phyloP scores from a whole-genome alignment of 2,329 filamentous ascomycete species.

The Colletotrichum sp. region DNA sequence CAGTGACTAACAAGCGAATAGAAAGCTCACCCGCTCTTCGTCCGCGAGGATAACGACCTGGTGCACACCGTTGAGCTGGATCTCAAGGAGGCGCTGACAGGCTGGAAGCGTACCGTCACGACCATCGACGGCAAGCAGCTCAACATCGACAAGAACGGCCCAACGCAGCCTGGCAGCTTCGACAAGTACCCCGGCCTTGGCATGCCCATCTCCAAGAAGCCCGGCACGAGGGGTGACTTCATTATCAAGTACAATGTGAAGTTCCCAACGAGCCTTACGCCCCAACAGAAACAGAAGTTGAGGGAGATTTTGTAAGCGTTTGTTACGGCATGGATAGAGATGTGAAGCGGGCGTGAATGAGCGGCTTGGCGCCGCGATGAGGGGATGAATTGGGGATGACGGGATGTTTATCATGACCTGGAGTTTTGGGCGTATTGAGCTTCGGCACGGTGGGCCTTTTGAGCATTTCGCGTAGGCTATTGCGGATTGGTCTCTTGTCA shows the following conservation, averaged over 20 bases:
- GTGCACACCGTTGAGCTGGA: conserved; percentile 79
- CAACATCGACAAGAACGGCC: conserved; percentile 78
- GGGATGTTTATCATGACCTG: conserved; percentile 7
- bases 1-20: conserved; percentile 53
- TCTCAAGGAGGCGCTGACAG: conserved; percentile 92
- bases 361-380: neutral
- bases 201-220: conserved; percentile 95
- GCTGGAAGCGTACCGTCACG: conserved; percentile 88
- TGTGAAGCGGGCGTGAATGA: neutral
- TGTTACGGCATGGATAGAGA: neutral
- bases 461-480: conserved; percentile 4
- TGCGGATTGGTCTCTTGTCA: neutral
- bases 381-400: neutral
- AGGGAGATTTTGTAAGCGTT: conserved; percentile 72
- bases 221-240: conserved; percentile 83
- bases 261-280: conserved; percentile 81
- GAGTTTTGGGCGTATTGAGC: neutral
- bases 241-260: conserved; percentile 91
- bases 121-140: conserved; percentile 94
- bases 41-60: conserved; percentile 87
- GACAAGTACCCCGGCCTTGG: conserved; percentile 86
- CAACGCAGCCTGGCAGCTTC: conserved; percentile 82
- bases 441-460: neutral
- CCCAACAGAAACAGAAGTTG: conserved; percentile 79
- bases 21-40: conserved; percentile 88